Conservation (phyloP, 768 basidiomycete species). For the Tricholoma sp. region DNA sequence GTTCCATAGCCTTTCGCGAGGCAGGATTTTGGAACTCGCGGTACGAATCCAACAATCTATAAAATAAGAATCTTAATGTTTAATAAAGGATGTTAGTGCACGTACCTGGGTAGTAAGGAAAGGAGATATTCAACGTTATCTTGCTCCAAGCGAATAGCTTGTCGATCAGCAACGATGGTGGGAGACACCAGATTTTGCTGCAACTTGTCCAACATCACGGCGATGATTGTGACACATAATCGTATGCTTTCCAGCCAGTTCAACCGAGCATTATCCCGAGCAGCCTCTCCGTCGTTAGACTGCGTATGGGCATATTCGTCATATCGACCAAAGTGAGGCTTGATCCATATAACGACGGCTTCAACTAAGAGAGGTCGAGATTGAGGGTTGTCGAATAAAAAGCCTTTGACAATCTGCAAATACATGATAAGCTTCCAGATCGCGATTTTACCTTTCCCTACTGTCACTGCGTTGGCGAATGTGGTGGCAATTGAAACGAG, state of each 20-base stretch:
- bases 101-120: conserved; percentile 76
- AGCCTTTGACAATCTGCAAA: conserved; percentile 83
- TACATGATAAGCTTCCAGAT: conserved; percentile 95
- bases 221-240: conserved; percentile 85
- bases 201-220: conserved; percentile 85
- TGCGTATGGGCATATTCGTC: conserved; percentile 71
- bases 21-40: conserved; percentile 70
- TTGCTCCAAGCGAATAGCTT: conserved; percentile 70
- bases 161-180: conserved; percentile 52
- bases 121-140: conserved; percentile 88
- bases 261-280: conserved; percentile 70
- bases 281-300: conserved; percentile 59
- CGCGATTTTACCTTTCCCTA: conserved; percentile 79
- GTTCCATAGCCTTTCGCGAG: conserved; percentile 66
- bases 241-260: conserved; percentile 87
- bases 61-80: conserved; percentile 4
- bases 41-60: conserved; percentile 82
- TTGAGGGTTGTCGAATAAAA: conserved; percentile 78
- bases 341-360: conserved; percentile 88
- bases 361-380: conserved; percentile 80
- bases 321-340: conserved; percentile 88
- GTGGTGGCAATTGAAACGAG: conserved; percentile 82
- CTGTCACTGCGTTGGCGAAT: conserved; percentile 79
- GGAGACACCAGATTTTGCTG: conserved; percentile 76
- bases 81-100: background rate